A percentile compares a stretch with the other conserved stretches of the same genome.
phyloP scores from a whole-genome alignment of 2,329 filamentous ascomycete species.

The Rutstroemia sp. region DNA sequence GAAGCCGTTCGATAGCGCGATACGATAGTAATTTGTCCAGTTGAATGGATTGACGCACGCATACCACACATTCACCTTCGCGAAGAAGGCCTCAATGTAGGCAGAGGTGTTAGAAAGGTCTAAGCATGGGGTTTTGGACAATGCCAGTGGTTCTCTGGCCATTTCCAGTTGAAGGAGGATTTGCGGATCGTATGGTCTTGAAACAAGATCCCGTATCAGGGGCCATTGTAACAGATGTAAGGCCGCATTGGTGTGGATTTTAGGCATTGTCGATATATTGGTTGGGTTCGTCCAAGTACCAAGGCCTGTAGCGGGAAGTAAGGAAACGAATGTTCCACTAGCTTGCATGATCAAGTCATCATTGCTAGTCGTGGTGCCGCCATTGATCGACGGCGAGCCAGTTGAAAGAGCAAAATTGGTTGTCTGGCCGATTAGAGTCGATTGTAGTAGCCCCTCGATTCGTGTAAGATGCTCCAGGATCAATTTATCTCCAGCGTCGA shows the following conservation, averaged over 20 bases:
- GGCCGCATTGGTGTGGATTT: slow-evolving; percentile 73
- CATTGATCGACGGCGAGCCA: slow-evolving; percentile 58
- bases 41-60: slow-evolving; percentile 78
- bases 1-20: slow-evolving; percentile 67
- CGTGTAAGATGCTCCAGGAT: slow-evolving; percentile 72
- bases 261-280: slow-evolving; percentile 82
- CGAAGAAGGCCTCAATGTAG: slow-evolving; percentile 75
- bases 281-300: slow-evolving; percentile 61
- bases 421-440: slow-evolving; percentile 47
- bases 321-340: slow-evolving; percentile 40
- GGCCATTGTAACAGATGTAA: slow-evolving; percentile 75
- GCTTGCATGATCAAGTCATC: slow-evolving; percentile 44
- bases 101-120: slow-evolving; percentile 67
- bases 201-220: slow-evolving; percentile 69
- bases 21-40: slow-evolving; percentile 69
- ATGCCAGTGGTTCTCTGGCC: slow-evolving; percentile 65
- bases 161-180: slow-evolving; percentile 77
- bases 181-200: slow-evolving; percentile 70
- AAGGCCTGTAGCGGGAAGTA: slow-evolving; percentile 56
- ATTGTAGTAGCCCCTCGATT: slow-evolving; percentile 73
- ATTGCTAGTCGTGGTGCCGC: slow-evolving; percentile 52
- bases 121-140: slow-evolving; percentile 57
- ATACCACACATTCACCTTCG: slow-evolving; percentile 77
- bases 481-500: slow-evolving; percentile 79
- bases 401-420: slow-evolving; percentile 50